Percentiles rank a stretch among this genome's conserved stretches.
These are phyloP conservation scores for Trypanosoma boissoni DNA, from an alignment of 208 protist genomes.

Conservation along the genomic window DNA sequence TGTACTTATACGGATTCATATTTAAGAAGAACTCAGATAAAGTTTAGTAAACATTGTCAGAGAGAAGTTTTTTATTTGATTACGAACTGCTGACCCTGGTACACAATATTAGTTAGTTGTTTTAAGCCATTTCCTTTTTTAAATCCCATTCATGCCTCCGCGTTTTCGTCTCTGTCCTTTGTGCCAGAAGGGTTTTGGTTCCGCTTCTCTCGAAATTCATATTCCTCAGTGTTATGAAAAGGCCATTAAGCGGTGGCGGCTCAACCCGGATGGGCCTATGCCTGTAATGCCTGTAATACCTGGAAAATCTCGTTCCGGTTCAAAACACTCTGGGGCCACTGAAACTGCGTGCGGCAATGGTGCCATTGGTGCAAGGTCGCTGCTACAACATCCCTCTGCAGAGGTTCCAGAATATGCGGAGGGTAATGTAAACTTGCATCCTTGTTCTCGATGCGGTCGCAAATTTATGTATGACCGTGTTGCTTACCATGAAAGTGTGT, in stretches of 20 bases:
- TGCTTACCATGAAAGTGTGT: constrained; percentile 89
- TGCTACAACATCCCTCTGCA: constrained; percentile 21
- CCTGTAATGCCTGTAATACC: constrained; percentile 64
- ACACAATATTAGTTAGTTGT: too few relatives aligned
- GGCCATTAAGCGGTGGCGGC: constrained; percentile 74
- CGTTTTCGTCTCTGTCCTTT: constrained; percentile 79
- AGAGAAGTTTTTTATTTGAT: too few relatives aligned
- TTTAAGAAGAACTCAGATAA: too few relatives aligned
- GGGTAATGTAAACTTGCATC: constrained; percentile 66
- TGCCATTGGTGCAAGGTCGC: constrained; percentile 38
- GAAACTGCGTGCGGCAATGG: constrained; percentile 43
- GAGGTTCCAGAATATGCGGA: constrained; percentile 22
- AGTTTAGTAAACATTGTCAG: too few relatives aligned
- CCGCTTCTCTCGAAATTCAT: constrained; percentile 82
- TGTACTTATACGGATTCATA: too few relatives aligned
- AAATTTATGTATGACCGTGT: constrained; percentile 88
- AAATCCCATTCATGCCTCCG: constrained; percentile 51
- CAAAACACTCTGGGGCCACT: constrained; percentile 11
- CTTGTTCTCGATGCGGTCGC: constrained; percentile 85
- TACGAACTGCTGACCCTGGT: too few relatives aligned
- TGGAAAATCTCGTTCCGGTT: not conserved
- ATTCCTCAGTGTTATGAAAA: constrained; percentile 90
- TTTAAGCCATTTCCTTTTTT: constrained; percentile 12
- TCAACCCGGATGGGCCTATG: constrained; percentile 67
- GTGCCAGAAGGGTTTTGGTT: constrained; percentile 78